Evolutionary conservation across 495 filamentous ascomycete genomes (phyloP).

Genomic region (Podospora fimiseda): DNA sequence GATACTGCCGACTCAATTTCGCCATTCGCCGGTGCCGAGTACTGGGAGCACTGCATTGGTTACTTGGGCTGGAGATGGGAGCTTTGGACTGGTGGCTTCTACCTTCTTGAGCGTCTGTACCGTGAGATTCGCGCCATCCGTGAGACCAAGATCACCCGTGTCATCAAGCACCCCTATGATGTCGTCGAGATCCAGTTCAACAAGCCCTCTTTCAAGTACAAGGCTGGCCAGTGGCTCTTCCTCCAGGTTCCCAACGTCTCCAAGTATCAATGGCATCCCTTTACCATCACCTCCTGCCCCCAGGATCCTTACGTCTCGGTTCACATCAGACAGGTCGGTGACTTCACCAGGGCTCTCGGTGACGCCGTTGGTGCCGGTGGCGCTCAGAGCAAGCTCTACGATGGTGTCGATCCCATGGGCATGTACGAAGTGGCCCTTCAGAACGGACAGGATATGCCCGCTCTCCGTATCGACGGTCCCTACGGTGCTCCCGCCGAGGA

Average conservation of each 20-base stretch:
- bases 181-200: conserved; percentile 96
- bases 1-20: conserved; percentile 64
- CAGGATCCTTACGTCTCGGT: conserved; percentile 90
- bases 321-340: conserved; percentile 92
- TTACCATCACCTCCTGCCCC: conserved; percentile 98
- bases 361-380: conserved; percentile 88
- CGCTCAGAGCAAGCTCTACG: conserved; percentile 76
- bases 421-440: conserved; percentile 98
- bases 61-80: conserved; percentile 99
- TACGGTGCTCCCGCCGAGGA: conserved; percentile 97
- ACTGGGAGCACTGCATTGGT: conserved; percentile 92
- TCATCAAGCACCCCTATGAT: conserved; percentile 94
- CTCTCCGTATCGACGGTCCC: conserved; percentile 84
- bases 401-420: conserved; percentile 84
- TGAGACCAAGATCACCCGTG: conserved; percentile 82
- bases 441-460: conserved; percentile 86
- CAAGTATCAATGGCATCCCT: conserved; percentile 92
- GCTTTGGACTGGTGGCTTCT: conserved; percentile 75
- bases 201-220: conserved; percentile 96
- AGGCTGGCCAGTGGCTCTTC: conserved; percentile 96
- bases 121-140: conserved; percentile 79
- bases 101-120: conserved; percentile 84
- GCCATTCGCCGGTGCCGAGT: conserved; percentile 70
- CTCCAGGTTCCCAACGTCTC: conserved; percentile 87
- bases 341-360: conserved; percentile 84